phyloP scores from a whole-genome alignment of 2,329 filamentous ascomycete species.

The Cladosporium colombiae region DNA sequence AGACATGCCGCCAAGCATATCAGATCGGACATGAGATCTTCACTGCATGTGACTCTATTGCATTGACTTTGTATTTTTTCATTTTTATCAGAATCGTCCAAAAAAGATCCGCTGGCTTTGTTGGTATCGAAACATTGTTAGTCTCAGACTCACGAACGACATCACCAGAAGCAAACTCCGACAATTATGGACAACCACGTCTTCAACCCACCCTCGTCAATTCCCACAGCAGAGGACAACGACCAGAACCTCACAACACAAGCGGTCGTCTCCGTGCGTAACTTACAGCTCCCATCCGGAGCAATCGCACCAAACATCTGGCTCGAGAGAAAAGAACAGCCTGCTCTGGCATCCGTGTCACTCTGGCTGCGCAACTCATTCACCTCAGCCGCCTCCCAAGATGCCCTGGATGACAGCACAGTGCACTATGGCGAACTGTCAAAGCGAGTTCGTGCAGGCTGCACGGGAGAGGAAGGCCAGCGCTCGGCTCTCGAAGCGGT shows the following conservation, averaged over 20 bases:
- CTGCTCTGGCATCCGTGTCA: constrained; percentile 61
- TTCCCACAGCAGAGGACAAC: constrained; percentile 10
- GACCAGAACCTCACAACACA: not conserved
- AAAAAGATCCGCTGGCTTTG: not conserved
- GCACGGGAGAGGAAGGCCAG: constrained; percentile 10
- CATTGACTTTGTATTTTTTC: not conserved
- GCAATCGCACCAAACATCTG: constrained; percentile 66
- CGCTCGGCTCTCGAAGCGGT: constrained; percentile 5
- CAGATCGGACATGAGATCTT: constrained; percentile 1
- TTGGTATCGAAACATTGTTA: not conserved
- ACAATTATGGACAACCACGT: constrained; percentile 15
- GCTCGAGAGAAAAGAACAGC: constrained; percentile 65
- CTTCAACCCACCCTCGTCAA: constrained; percentile 13
- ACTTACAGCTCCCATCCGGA: constrained; percentile 59
- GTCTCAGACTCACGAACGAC: not conserved
- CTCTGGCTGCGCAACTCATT: constrained; percentile 61
- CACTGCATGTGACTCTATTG: not conserved
- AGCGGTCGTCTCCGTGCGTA: constrained; percentile 31
- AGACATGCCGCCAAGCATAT: constrained; percentile 7
- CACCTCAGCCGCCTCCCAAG: constrained; percentile 56
- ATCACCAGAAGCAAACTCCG: not conserved
- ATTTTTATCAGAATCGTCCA: not conserved
- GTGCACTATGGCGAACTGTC: constrained; percentile 73
- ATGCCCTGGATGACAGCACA: constrained; percentile 67
- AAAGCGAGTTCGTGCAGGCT: constrained; percentile 55